Evolutionary conservation across 2,329 filamentous ascomycete genomes (phyloP), one percentile per base, ranked within the genome.

Genomic region (Verticillium isaacii): DNA sequence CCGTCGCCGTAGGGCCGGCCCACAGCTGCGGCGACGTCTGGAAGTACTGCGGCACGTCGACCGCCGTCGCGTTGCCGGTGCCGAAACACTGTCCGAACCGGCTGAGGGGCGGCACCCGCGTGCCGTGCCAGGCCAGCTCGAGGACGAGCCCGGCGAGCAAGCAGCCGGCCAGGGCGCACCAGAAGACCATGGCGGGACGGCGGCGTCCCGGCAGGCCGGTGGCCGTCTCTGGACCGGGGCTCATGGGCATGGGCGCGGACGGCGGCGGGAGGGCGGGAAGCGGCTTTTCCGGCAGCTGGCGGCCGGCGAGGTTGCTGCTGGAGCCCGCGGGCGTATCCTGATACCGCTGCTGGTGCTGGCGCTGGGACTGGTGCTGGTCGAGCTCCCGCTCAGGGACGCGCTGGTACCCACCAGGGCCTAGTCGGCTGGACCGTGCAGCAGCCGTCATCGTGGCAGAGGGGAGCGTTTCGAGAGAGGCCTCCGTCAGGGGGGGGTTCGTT

Each of bases 1-100:
- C 90, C 1, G 89, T 93, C n/a, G 86, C 80, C 5, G 87, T 91
- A 41, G 88, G 88, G 1, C 89, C 89, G 73, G 80, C 74, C 79
- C 81, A 86, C 55, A 87, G 72, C 71, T 88, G 78, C 3, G 85
- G 85, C 29, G 77, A 79, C 0, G 85, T 89, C 71, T 87, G 83
- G 68, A 87, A 88, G 71, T 89, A 85, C 70, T 88, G 83, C 29
- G 86, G 86, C 56, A 87, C 80, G 50, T 79, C 76, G 60, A 69
- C 66, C 8, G 45, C n/a, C 11, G 45, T 50, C 45, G n/a, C n/a
- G 34, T 71, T 71, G 61, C 74, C 74, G 39, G 62, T 45, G 52
- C 36, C 32, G 36, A 61, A 71, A 59, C 68, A 62, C 57, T 62
- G 63, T 61, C 63, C 66, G n/a, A 73, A 34, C 17, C 45, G 54